Conservation (phyloP, 371 early-diverging fungal species). For the Rhizomucor pusillus region DNA sequence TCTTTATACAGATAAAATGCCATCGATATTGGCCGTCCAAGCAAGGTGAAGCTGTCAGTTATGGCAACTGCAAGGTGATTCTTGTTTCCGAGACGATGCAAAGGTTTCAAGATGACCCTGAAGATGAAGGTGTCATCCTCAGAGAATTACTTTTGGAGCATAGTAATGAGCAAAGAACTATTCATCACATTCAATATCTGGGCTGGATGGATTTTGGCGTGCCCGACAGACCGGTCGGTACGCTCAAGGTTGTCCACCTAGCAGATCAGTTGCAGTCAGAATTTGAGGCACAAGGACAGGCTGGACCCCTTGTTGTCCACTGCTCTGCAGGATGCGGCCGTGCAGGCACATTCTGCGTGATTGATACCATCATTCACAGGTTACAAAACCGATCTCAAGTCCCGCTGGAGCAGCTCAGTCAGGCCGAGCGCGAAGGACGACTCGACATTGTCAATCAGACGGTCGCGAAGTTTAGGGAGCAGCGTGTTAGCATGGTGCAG, state of each 20-base stretch:
- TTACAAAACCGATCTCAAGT: conserved; percentile 1
- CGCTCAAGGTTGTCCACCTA: conserved; percentile 60
- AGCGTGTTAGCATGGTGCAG: conserved; percentile 88
- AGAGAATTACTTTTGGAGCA: conserved; percentile 11
- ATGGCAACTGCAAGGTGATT: conserved; percentile 40
- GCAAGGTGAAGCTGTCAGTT: conserved; percentile 25
- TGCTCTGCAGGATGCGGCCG: conserved; percentile 98
- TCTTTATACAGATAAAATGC: conserved; percentile 50
- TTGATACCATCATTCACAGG: conserved; percentile 60
- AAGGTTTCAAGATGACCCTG: conserved; percentile 14
- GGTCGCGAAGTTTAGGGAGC: conserved; percentile 71
- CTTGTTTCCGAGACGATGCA: conserved; percentile 23
- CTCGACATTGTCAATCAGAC: conserved; percentile 61
- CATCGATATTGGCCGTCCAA: conserved; percentile 75
- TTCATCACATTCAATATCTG: conserved; percentile 79
- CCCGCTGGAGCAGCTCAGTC: conserved; percentile 20
- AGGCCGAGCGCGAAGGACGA: conserved; percentile 1
- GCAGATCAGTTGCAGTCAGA: conserved; percentile 50
- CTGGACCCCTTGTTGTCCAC: conserved; percentile 87
- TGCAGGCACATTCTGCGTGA: conserved; percentile 90
- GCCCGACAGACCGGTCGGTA: conserved; percentile 60
- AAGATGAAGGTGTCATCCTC: conserved; percentile 33
- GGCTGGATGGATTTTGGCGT: conserved; percentile 93
- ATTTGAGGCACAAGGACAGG: conserved; percentile 12
- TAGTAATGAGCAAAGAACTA: conserved; percentile 29